Evolutionary conservation across 345 rosid genomes (phyloP), one percentile per base, ranked within the genome.

Genomic region (Pistacia integerrima): DNA sequence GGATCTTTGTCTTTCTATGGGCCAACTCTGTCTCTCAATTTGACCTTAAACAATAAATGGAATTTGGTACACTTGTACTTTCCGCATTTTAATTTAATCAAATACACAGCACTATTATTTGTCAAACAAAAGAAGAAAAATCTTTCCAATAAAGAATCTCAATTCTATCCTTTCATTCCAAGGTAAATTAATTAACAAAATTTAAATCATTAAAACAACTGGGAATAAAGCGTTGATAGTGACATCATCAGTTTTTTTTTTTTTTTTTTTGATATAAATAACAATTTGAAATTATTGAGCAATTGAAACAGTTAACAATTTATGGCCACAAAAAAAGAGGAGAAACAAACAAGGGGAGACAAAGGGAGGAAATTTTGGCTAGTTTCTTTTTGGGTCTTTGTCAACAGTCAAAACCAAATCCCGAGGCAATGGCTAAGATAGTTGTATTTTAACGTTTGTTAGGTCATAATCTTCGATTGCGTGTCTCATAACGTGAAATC

Each of bases 11-110:
- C 78, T 75, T 72, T 74, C 41, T 13, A 8, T 2, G 57, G 74
- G 81, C 77, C 84, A 82, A 74, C 77, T 12, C 30, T 46, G 68
- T 28, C 54, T 76, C 38, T n/a, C n/a, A 57, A 74, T 17, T 67
- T 76, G 63, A 52, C 71, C 56, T 66, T 13, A 62, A 28, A 61
- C 1, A 33, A 56, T 18, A 46, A 51, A 65, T 8, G 36, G 49
- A 38, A 20, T 71, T 71, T 20, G 30, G 64, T 41, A 58, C 75
- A 44, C 25, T 25, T 59, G 76, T 60, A 72, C 75, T 60, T 60
- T 46, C 44, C 30, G 10, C 44, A 62, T 2, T 14, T 14, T 16
- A 5, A 14, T 33, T 36, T 30, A 38, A 36, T 63, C 64, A 61
- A 28, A 14, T 61, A 22, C 38, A 61, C 38, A 5, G 64, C 38